Evolutionary conservation across 1,284 basidiomycete genomes (phyloP).

Genomic region (Ganoderma resinaceum): DNA sequence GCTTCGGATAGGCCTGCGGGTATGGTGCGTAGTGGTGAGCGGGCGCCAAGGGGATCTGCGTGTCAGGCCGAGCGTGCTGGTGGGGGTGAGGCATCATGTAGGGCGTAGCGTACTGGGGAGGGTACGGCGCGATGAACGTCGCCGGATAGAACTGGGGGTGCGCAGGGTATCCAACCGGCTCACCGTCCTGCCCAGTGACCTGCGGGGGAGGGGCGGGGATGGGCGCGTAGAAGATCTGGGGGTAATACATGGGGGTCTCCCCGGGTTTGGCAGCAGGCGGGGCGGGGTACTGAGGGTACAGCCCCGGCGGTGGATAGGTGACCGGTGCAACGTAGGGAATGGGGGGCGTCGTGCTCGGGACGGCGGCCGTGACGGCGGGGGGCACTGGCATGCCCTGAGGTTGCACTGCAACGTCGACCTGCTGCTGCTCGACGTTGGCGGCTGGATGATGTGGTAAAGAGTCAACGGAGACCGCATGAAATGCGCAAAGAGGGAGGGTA

Average conservation of each 20-base stretch:
- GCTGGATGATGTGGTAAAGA: slow-evolving; percentile 58
- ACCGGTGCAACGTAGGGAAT: slow-evolving; percentile 53
- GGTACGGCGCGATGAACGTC: slow-evolving; percentile 54
- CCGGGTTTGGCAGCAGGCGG: slow-evolving; percentile 55
- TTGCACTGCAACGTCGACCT: slow-evolving; percentile 53
- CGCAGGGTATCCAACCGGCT: slow-evolving; percentile 49
- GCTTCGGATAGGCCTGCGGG: slow-evolving; percentile 34
- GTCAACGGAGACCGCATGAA: slow-evolving; percentile 24
- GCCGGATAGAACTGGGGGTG: slow-evolving; percentile 59
- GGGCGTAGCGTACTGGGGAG: slow-evolving; percentile 49
- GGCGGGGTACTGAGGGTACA: slow-evolving; percentile 58
- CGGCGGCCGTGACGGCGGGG: slow-evolving; percentile 49
- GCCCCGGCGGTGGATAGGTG: slow-evolving; percentile 47
- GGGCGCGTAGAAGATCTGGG: slow-evolving; percentile 51
- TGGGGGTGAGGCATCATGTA: slow-evolving; percentile 51
- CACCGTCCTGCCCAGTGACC: slow-evolving; percentile 52
- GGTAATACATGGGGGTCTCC: slow-evolving; percentile 56
- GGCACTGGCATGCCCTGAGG: slow-evolving; percentile 49
- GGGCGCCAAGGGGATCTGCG: slow-evolving; percentile 43
- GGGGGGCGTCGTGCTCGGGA: slow-evolving; percentile 49
- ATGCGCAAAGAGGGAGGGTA: slow-evolving; percentile 31
- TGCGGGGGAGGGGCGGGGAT: slow-evolving; percentile 52
- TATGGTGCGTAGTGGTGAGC: slow-evolving; percentile 44
- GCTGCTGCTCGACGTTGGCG: slow-evolving; percentile 58
- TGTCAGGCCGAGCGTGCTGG: slow-evolving; percentile 47